phyloP scores from a whole-genome alignment of 1,139 yeast genomes.

The Candida sanyaensis region DNA sequence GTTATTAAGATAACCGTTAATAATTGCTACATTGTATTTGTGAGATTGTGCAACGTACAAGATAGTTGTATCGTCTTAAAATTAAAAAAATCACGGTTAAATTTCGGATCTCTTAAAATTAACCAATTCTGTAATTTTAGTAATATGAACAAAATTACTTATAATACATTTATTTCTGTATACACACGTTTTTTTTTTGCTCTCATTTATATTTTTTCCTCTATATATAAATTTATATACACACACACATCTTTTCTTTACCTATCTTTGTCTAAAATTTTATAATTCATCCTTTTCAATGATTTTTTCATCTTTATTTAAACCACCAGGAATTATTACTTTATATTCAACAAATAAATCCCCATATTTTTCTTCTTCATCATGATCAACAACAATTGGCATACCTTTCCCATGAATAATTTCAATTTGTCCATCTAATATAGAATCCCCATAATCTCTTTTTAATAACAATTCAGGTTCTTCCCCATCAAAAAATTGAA shows the following conservation, averaged over 20 bases:
- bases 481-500: conserved; percentile 50
- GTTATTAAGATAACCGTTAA: too few species aligned
- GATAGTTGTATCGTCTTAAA: too few species aligned
- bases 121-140: too few species aligned
- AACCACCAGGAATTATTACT: conserved; percentile 50
- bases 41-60: too few species aligned
- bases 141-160: too few species aligned
- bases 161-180: too few species aligned
- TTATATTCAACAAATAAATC: conserved; percentile 73
- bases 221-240: not conserved
- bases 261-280: not conserved
- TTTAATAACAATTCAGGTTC: conserved; percentile 35
- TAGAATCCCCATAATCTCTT: conserved; percentile 52
- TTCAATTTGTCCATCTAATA: conserved; percentile 72
- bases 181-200: too few species aligned
- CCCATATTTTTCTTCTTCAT: conserved; percentile 59
- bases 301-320: not conserved
- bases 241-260: not conserved
- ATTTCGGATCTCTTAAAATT: too few species aligned
- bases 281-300: conserved; percentile 13
- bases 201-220: not conserved
- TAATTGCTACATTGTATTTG: too few species aligned
- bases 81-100: too few species aligned
- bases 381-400: conserved; percentile 51
- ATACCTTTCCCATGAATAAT: conserved; percentile 74